Evolutionary conservation across 768 basidiomycete genomes (phyloP).

Genomic region (Boletus insuetus): DNA sequence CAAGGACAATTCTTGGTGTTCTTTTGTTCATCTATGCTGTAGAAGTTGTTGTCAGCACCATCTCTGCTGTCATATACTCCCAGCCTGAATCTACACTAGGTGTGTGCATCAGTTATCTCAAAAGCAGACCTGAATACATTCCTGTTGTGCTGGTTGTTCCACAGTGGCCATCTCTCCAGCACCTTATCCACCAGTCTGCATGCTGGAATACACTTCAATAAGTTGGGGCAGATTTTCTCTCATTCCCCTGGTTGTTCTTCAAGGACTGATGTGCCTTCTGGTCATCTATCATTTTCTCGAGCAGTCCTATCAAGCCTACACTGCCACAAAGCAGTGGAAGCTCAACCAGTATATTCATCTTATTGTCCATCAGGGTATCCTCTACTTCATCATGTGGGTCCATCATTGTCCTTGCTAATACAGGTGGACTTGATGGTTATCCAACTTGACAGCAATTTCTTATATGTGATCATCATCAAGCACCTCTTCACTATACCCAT

Average conservation of each 20-base stretch:
- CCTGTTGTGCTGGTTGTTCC: not conserved
- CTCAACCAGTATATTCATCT: constrained; percentile 8
- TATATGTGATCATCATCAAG: not conserved
- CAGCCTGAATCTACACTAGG: not conserved
- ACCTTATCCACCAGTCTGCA: constrained; percentile 2
- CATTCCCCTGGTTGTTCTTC: constrained; percentile 1
- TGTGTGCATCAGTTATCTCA: not conserved
- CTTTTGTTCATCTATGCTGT: not conserved
- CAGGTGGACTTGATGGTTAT: not conserved
- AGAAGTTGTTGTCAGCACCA: not conserved
- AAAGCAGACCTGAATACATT: not conserved
- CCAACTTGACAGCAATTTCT: not conserved
- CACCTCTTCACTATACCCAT: not conserved
- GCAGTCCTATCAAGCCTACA: not conserved
- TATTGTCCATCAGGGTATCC: constrained; percentile 3
- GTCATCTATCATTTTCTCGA: not conserved
- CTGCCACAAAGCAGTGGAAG: not conserved
- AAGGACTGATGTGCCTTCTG: constrained; percentile 7
- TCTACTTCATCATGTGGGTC: constrained; percentile 10
- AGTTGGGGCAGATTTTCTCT: not conserved
- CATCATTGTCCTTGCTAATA: not conserved
- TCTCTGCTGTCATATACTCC: not conserved
- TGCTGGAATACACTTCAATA: not conserved
- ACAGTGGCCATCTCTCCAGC: not conserved
- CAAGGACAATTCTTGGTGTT: not conserved